These are phyloP conservation scores for Boletus mariae DNA, from an alignment of 1,284 basidiomycete species.

Conservation along the genomic window DNA sequence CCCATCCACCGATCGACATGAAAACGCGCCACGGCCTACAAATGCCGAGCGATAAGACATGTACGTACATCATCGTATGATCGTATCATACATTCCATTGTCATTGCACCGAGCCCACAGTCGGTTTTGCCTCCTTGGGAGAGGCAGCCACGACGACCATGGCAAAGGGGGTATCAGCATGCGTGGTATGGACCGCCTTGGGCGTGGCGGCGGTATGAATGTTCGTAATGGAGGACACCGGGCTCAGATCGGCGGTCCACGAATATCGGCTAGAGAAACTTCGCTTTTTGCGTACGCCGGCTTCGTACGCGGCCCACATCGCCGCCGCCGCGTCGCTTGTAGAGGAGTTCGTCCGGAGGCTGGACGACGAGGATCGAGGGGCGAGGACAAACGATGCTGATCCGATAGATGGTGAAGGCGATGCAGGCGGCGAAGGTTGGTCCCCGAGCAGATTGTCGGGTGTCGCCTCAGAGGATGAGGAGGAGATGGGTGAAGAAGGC, in stretches of 20 bases:
- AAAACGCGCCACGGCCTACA: background rate
- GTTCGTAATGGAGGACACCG: slow-evolving; percentile 24
- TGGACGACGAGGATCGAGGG: slow-evolving; percentile 30
- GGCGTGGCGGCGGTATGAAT: slow-evolving; percentile 12
- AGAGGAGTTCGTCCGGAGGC: slow-evolving; percentile 25
- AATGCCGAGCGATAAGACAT: background rate
- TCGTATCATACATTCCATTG: background rate
- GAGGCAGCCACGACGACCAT: slow-evolving; percentile 9
- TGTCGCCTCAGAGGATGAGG: slow-evolving; percentile 29
- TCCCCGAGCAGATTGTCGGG: slow-evolving; percentile 20
- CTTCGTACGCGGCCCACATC: slow-evolving; percentile 55
- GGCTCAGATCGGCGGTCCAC: slow-evolving; percentile 41
- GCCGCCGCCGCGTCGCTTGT: slow-evolving; percentile 39
- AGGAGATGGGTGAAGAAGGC: slow-evolving; percentile 31
- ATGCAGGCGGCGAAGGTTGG: slow-evolving; percentile 30
- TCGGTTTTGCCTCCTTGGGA: background rate
- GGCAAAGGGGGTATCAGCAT: slow-evolving; percentile 4
- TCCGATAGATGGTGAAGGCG: slow-evolving; percentile 30
- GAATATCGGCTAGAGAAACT: slow-evolving; percentile 53
- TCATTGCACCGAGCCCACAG: slow-evolving; percentile 21
- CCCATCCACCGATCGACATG: background rate
- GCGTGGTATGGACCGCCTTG: slow-evolving; percentile 15
- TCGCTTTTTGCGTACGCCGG: slow-evolving; percentile 53
- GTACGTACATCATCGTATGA: background rate
- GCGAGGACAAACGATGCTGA: slow-evolving; percentile 29